Evolutionary conservation across 805 yeast species (phyloP), one percentile per base, ranked within the genome.

Genomic region (Pichia scutulata): DNA sequence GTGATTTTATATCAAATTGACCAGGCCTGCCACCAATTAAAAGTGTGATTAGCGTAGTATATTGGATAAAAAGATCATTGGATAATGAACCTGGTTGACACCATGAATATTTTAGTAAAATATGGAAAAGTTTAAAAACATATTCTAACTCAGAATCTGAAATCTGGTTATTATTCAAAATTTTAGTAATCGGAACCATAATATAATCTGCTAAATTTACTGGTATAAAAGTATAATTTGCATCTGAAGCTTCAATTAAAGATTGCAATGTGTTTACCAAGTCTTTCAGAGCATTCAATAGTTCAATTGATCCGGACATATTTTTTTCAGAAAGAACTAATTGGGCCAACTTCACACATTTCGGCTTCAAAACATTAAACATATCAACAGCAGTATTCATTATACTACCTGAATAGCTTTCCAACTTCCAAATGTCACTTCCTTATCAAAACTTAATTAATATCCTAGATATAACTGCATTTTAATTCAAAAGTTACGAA

Each of bases 121-220:
- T 57, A 4, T 69, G 60, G 3, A 82, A 56, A 18, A 78, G 70
- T n/a, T 68, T 62, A 10, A 83, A 58, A 1, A 77, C 60, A 25
- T 67, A 63, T 51, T 78, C 81, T 2, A 73, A 65, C 44, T 72
- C 78, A 0, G 71, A 55, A 43, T 75, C 78, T 3, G 75, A 71
- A 1, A 81, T 59, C n/a, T 46, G 44, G 1, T 72, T 72, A 41
- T 74, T 74, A 50, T 76, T 75, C 40, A 84, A 62, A 9, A 84
- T 59, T 48, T 75, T 74, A 1, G 80, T 73, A 3, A 84, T 57
- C 0, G 89, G 89, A 13, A 80, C 73, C 62, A 81, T 81, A 1
- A 82, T 70, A 52, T 82, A 81, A 53, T 82, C 86, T 0, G 84
- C 84, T 19, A 82, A 58, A 24, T 68, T 69, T 1, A 68, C 54